Conservation (phyloP, 805 yeast species). For the Hanseniaspora vineae region DNA sequence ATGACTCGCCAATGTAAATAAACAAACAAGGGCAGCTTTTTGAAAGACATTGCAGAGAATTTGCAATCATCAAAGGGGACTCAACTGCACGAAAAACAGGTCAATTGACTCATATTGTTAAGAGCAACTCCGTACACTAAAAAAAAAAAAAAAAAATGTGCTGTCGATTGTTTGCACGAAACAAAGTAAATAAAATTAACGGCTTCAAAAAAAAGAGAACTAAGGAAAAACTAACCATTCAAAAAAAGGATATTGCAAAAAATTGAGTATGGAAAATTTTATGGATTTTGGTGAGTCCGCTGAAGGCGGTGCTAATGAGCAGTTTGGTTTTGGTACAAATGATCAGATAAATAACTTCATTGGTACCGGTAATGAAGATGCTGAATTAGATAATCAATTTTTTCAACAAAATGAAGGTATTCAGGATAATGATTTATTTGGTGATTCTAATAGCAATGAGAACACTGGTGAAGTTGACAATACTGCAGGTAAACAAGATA, state of each 20-base stretch:
- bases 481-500: neutral
- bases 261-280: no score
- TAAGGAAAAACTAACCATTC: neutral
- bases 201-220: neutral
- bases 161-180: no score
- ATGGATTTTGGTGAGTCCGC: no score
- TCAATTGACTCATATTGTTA: no score
- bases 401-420: neutral
- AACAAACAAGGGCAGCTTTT: no score
- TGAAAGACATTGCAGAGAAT: no score
- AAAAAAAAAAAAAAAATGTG: no score
- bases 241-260: neutral
- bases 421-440: slow-evolving; percentile 1
- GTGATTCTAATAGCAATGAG: slow-evolving; percentile 1
- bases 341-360: neutral
- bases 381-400: slow-evolving; percentile 4
- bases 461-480: neutral
- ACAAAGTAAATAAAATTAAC: neutral
- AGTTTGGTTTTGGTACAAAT: neutral
- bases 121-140: no score
- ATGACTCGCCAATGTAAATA: no score
- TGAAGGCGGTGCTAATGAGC: no score
- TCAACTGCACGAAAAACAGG: no score
- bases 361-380: slow-evolving; percentile 8
- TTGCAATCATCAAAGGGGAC: no score